A percentile compares a stretch with the other conserved stretches of the same genome.
Conservation (phyloP, 2,329 filamentous ascomycete genomes). For the Epichloe aotearoae region DNA sequence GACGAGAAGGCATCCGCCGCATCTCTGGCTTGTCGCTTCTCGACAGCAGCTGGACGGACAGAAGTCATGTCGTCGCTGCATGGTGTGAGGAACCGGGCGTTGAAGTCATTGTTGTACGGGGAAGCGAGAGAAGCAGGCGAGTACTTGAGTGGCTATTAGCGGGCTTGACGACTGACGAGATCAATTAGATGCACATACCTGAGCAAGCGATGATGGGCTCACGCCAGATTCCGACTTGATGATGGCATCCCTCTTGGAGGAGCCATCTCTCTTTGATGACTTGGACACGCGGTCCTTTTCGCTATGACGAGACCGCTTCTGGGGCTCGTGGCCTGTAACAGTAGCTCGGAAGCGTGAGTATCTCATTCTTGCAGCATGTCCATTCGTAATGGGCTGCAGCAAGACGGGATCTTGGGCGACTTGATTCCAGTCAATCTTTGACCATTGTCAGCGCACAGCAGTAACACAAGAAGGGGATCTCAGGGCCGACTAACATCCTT, state of each 20-base stretch:
- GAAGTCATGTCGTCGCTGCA: conserved; percentile 37
- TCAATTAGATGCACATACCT: conserved; percentile 11
- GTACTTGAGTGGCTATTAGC: conserved; percentile 14
- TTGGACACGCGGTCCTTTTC: conserved; percentile 35
- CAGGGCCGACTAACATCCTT: conserved; percentile 38
- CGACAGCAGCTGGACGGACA: conserved; percentile 16
- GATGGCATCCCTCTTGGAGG: conserved; percentile 20
- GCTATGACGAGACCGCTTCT: conserved; percentile 29
- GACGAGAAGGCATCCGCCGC: conserved; percentile 3
- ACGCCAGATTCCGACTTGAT: conserved; percentile 27
- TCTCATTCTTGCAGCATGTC: conserved; percentile 48
- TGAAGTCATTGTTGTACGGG: conserved; percentile 25
- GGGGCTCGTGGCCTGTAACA: conserved; percentile 34
- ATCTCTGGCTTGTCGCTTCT: conserved; percentile 10
- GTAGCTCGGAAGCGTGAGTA: conserved; percentile 38
- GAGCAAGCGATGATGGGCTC: conserved; percentile 16
- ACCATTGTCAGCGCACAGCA: conserved; percentile 1
- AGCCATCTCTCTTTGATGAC: conserved; percentile 22
- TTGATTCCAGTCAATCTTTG: conserved; percentile 45
- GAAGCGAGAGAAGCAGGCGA: conserved; percentile 25
- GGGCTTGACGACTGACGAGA: background rate
- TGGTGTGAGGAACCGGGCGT: conserved; percentile 35
- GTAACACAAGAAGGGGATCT: background rate
- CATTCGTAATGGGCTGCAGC: conserved; percentile 41
- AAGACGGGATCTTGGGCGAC: conserved; percentile 43